phyloP scores from a whole-genome alignment of 2,329 filamentous ascomycete species.

The Scolecobasidium constrictum region DNA sequence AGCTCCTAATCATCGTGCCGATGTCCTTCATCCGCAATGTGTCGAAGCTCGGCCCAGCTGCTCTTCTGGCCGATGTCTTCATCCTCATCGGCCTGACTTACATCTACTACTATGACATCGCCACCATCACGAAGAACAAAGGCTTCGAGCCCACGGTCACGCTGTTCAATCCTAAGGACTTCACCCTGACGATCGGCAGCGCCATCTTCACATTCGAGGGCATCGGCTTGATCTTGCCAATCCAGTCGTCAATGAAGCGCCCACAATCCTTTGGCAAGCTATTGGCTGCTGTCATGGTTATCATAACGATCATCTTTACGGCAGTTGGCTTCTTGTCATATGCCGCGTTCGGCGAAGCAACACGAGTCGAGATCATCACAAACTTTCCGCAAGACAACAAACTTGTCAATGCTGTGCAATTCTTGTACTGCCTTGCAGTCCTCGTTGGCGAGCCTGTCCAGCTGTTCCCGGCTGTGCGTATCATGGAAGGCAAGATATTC shows the following conservation, averaged over 20 bases:
- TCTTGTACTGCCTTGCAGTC: conserved; percentile 62
- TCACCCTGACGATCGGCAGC: conserved; percentile 60
- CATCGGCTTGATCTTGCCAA: conserved; percentile 65
- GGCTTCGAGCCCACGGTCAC: conserved; percentile 52
- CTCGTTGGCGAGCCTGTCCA: conserved; percentile 66
- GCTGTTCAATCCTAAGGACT: conserved; percentile 58
- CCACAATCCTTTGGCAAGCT: conserved; percentile 57
- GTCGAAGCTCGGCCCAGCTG: conserved; percentile 58
- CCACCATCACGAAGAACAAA: conserved; percentile 37
- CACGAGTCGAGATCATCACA: conserved; percentile 63
- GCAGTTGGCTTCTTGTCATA: conserved; percentile 65
- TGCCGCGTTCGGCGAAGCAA: conserved; percentile 58
- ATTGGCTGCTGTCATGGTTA: conserved; percentile 57
- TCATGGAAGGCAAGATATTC: conserved; percentile 58
- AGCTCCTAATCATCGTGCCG: conserved; percentile 54
- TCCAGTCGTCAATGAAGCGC: conserved; percentile 63
- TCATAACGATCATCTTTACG: conserved; percentile 64
- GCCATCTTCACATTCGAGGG: conserved; percentile 73
- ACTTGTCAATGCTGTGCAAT: conserved; percentile 67
- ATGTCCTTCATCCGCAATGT: conserved; percentile 64
- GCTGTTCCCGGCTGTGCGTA: conserved; percentile 62
- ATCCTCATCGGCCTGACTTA: conserved; percentile 61
- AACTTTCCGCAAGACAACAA: conserved; percentile 62
- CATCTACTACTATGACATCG: conserved; percentile 62
- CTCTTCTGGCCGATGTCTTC: conserved; percentile 59